phyloP scores from a whole-genome alignment of 768 basidiomycete species.

The Mycena maculata region DNA sequence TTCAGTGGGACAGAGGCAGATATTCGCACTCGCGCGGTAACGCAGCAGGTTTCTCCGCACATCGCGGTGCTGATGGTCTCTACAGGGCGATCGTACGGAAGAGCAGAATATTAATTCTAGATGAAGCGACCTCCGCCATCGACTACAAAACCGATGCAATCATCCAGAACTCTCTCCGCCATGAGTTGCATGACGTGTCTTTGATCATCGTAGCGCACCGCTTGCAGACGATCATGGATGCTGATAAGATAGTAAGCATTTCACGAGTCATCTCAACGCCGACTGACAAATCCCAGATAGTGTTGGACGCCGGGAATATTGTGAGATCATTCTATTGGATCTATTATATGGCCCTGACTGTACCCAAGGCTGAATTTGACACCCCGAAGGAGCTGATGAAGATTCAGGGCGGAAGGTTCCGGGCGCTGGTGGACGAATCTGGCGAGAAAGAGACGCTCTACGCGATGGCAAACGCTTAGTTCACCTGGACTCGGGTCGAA shows the following conservation, averaged over 20 bases:
- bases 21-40: constrained; percentile 53
- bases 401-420: background rate
- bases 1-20: constrained; percentile 59
- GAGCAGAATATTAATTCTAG: constrained; percentile 67
- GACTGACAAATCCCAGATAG: constrained; percentile 40
- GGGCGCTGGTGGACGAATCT: constrained; percentile 12
- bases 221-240: constrained; percentile 44
- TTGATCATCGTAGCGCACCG: constrained; percentile 39
- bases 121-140: constrained; percentile 48
- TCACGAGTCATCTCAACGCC: constrained; percentile 26
- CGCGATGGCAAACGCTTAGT: constrained; percentile 4
- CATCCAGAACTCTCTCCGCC: constrained; percentile 55
- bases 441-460: constrained; percentile 6
- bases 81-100: constrained; percentile 59
- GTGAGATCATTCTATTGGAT: constrained; percentile 26
- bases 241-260: constrained; percentile 42
- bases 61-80: background rate
- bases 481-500: too few species aligned
- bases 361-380: constrained; percentile 1
- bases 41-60: background rate
- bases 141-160: constrained; percentile 50
- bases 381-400: constrained; percentile 4
- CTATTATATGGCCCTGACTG: too few species aligned
- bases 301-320: constrained; percentile 57
- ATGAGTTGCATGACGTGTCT: constrained; percentile 50